These are phyloP conservation scores for Suillus paluster DNA, from an alignment of 768 basidiomycete genomes.

Conservation along the genomic window DNA sequence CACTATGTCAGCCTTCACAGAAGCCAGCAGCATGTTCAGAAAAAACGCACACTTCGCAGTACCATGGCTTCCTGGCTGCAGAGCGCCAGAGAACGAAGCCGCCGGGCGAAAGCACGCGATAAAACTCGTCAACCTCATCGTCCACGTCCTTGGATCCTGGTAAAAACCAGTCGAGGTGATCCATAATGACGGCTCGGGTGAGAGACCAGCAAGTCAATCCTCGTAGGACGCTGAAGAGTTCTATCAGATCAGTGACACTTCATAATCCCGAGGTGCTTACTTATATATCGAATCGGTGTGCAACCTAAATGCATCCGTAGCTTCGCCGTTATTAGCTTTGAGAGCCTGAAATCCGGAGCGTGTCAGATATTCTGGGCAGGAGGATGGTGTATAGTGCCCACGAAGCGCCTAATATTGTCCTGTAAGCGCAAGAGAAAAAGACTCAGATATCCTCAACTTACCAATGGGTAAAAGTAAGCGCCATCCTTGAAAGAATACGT, in stretches of 20 bases:
- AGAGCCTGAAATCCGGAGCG: conserved; percentile 61
- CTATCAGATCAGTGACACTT: background rate
- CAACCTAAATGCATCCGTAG: conserved; percentile 60
- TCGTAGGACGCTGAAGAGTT: conserved; percentile 44
- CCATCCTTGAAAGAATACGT: conserved; percentile 60
- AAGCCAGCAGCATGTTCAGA: background rate
- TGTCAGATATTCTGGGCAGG: conserved; percentile 69
- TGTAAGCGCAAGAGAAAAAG: background rate
- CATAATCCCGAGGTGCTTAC: conserved; percentile 38
- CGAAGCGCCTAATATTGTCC: conserved; percentile 40
- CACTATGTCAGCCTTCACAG: background rate
- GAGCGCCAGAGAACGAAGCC: conserved; percentile 72
- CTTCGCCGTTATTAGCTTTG: conserved; percentile 48
- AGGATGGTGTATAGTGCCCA: conserved; percentile 60
- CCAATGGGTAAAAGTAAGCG: conserved; percentile 68
- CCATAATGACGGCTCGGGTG: conserved; percentile 73
- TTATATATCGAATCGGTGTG: conserved; percentile 76
- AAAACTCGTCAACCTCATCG: conserved; percentile 57
- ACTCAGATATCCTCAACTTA: conserved; percentile 24
- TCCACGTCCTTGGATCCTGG: conserved; percentile 52
- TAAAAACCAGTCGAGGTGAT: conserved; percentile 65
- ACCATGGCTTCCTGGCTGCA: conserved; percentile 69
- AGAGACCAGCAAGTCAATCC: conserved; percentile 52
- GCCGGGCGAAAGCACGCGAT: conserved; percentile 57
- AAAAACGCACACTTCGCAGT: conserved; percentile 48